phyloP scores from a whole-genome alignment of 495 filamentous ascomycete genomes.

The Penicillium argentinense region DNA sequence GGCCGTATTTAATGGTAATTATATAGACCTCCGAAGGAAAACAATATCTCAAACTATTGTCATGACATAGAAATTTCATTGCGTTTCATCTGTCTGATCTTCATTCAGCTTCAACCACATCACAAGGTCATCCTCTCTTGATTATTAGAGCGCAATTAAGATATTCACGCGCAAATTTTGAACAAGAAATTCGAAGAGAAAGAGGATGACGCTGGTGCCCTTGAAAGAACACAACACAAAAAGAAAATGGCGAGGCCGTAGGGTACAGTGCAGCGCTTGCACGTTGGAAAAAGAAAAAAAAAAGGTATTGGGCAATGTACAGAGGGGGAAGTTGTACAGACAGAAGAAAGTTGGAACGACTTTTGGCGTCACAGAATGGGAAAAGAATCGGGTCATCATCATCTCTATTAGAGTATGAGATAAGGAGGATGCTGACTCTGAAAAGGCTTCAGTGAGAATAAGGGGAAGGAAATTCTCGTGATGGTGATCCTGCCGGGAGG shows the following conservation, averaged over 20 bases:
- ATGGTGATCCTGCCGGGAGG: too few relatives aligned
- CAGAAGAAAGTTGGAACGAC: conserved; percentile 17
- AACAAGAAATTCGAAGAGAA: not conserved
- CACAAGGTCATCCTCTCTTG: conserved; percentile 8
- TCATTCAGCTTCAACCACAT: not conserved
- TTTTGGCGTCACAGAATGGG: conserved; percentile 12
- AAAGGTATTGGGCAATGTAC: conserved; percentile 24
- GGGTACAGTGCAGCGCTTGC: conserved; percentile 4
- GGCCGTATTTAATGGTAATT: too few relatives aligned
- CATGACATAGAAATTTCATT: conserved; percentile 16
- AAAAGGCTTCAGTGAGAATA: too few relatives aligned
- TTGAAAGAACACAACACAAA: conserved; percentile 8
- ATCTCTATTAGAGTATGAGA: conserved; percentile 1
- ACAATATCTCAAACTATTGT: conserved; percentile 20
- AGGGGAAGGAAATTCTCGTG: conserved; percentile 7
- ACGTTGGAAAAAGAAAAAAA: conserved; percentile 10
- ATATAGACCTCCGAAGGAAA: too few relatives aligned
- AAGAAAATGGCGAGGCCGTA: conserved; percentile 15
- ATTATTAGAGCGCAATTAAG: conserved; percentile 31
- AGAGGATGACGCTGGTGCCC: conserved; percentile 9
- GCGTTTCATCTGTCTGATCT: not conserved
- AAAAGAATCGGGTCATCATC: conserved; percentile 5
- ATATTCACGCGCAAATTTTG: conserved; percentile 30
- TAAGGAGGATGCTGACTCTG: not conserved
- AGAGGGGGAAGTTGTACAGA: conserved; percentile 26